Evolutionary conservation across 2,329 filamentous ascomycete species (phyloP), one percentile per base, ranked within the genome.

Genomic region (Aspergillus clavatus): DNA sequence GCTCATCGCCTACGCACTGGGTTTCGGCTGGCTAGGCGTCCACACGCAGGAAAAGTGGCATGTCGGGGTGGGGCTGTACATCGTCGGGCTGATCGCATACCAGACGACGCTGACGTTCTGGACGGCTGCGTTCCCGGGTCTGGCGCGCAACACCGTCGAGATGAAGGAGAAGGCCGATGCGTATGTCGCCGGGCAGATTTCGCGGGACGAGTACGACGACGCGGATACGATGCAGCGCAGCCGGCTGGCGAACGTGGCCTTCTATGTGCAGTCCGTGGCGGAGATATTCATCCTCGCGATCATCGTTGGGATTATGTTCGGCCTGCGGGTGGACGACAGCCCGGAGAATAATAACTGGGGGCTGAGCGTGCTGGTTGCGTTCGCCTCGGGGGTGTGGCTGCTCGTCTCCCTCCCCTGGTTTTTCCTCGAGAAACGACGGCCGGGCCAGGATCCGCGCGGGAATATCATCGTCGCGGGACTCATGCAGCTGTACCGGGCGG

Each of bases 91-190:
- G 33, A 81, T 86, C 50, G 76, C 77, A 1, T 86, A 85, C 54
- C 82, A 85, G 62, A 77, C 83, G 2, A 82, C 80, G 0, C 68
- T 85, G 39, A 85, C 82, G 0, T 86, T 84, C 60, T 86, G 82
- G 80, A 83, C 81, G 0, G 81, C 83, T 0, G 81, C 82, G 0
- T 82, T 82, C 46, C 78, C 79, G 3, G 72, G 77, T 0, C 64
- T 82, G 6, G 77, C 79, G 4, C 63, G 78, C 5, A 80, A 81
- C 52, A 78, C 76, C 1, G 56, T 61, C 1, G 68, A 75, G 19
- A 65, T 81, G 57, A 68, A 78, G 21, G 61, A 66, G 2, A 73
- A 73, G 42, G 77, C 78, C 4, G 67, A 71, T 26, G 67, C 71
- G n/a, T 77, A 72, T 41, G 70, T 69, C 18, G 64, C 70, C 2